Conservation (phyloP, 208 protist genomes). For the Trypanosoma vivax region DNA sequence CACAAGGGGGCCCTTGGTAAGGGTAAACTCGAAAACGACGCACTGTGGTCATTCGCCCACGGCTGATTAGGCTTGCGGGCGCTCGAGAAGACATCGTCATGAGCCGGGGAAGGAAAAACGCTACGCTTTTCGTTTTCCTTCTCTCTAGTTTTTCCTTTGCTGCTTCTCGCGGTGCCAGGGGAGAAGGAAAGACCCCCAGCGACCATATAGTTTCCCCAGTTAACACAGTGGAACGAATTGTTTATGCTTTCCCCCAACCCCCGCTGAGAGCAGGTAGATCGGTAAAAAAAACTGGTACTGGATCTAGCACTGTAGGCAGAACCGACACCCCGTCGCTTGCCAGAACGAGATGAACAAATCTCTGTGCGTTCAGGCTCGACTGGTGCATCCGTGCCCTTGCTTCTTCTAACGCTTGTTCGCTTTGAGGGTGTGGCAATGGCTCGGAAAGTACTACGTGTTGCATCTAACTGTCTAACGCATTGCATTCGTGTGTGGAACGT, state of each 20-base stretch:
- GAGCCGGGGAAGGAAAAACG: not conserved
- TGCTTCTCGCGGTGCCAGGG: not conserved
- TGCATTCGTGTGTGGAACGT: slow-evolving; percentile 10
- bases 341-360: slow-evolving; percentile 1
- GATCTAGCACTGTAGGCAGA: slow-evolving; percentile 11
- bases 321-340: slow-evolving; percentile 4
- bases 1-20: too few relatives aligned
- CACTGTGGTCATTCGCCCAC: too few relatives aligned
- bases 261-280: not conserved
- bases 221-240: not conserved
- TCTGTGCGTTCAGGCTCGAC: slow-evolving; percentile 6
- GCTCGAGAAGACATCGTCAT: too few relatives aligned
- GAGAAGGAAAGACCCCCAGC: slow-evolving; percentile 12
- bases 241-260: not conserved
- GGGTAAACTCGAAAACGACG: too few relatives aligned
- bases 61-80: too few relatives aligned
- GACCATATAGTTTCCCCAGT: not conserved
- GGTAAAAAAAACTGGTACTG: slow-evolving; percentile 1
- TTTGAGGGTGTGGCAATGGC: slow-evolving; percentile 11
- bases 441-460: slow-evolving; percentile 5
- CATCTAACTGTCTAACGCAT: slow-evolving; percentile 1
- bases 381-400: too few relatives aligned
- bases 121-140: not conserved
- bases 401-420: not conserved
- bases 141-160: not conserved